These are phyloP conservation scores for Rhodamnia rubescens DNA, from an alignment of 345 rosid genomes.

Conservation along the genomic window DNA sequence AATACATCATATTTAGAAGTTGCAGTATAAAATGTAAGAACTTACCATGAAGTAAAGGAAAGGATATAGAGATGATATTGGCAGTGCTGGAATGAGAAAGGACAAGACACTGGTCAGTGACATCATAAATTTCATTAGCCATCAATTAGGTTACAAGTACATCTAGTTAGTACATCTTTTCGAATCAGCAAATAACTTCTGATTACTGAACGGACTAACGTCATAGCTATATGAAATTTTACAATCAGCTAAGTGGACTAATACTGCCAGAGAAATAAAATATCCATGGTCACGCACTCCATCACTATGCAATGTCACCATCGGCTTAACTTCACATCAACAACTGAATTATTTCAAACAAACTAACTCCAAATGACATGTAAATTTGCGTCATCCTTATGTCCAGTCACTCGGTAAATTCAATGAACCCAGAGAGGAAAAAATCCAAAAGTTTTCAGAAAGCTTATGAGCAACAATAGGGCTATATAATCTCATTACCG, in stretches of 20 bases:
- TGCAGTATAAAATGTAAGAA: neutral
- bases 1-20: neutral
- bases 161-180: neutral
- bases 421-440: neutral
- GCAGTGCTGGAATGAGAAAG: constrained; percentile 56
- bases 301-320: neutral
- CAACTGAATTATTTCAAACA: neutral
- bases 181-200: neutral
- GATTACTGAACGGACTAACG: neutral
- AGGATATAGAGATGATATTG: constrained; percentile 78
- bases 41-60: constrained; percentile 92
- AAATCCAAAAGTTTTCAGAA: neutral
- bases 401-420: neutral
- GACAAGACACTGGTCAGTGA: neutral
- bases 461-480: neutral
- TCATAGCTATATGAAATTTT: neutral
- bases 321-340: neutral
- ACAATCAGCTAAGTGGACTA: neutral
- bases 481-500: constrained; percentile 15
- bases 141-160: neutral
- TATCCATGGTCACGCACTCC: neutral
- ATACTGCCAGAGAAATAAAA: no score
- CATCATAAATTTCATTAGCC: neutral
- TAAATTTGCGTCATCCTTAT: neutral
- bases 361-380: neutral